phyloP scores from a whole-genome alignment of 2,329 filamentous ascomycete species.

The Dryadomyces sulphureus region DNA sequence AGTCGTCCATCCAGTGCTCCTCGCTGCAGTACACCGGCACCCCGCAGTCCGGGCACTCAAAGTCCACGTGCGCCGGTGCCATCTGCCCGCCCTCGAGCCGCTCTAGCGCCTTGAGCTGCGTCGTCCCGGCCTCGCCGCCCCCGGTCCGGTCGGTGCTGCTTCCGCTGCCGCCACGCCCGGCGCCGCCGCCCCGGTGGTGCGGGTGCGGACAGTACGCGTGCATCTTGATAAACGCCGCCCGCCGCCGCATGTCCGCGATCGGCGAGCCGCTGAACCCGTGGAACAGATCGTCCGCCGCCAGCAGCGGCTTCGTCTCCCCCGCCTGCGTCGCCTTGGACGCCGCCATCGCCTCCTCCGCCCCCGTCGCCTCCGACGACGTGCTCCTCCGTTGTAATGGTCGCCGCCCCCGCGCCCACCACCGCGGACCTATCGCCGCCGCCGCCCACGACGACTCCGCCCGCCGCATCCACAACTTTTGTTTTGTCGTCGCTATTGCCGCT shows the following conservation, averaged over 20 bases:
- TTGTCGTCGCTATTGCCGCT: neutral
- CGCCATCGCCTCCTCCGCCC: neutral
- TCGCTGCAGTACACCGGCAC: constrained; percentile 88
- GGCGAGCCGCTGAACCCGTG: constrained; percentile 85
- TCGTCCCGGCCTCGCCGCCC: neutral
- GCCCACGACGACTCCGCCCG: neutral
- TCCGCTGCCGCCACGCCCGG: neutral
- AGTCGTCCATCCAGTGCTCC: constrained; percentile 91
- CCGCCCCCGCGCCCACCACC: neutral
- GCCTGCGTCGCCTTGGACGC: neutral
- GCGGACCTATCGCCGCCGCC: neutral
- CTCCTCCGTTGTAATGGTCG: neutral
- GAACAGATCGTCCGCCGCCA: constrained; percentile 73
- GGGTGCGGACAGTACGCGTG: constrained; percentile 91
- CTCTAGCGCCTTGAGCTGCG: constrained; percentile 9
- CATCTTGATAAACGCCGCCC: constrained; percentile 82
- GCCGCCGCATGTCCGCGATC: constrained; percentile 69
- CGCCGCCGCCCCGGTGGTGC: constrained; percentile 61
- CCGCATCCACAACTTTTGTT: too few relatives aligned
- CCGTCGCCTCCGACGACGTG: neutral
- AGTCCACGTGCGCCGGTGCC: constrained; percentile 70
- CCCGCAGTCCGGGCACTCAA: constrained; percentile 93
- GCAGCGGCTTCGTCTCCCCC: constrained; percentile 17
- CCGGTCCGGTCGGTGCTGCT: too few relatives aligned
- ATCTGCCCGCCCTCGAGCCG: constrained; percentile 29